phyloP scores from a whole-genome alignment of 2,329 filamentous ascomycete genomes.

The Penicillium sp. region DNA sequence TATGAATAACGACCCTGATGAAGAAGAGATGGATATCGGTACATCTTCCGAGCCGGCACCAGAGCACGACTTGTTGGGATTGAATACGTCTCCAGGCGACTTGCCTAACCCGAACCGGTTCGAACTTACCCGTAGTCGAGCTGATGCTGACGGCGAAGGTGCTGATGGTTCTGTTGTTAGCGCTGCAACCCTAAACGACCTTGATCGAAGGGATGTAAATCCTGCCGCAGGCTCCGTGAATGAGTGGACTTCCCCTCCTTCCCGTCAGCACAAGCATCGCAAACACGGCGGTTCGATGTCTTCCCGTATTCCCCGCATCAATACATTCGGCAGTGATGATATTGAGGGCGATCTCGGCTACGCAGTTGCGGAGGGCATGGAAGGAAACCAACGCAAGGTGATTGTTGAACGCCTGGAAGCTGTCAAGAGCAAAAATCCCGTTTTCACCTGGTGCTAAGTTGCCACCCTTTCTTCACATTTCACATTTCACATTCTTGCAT shows the following conservation, averaged over 20 bases:
- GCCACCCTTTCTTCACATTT: constrained; percentile 7
- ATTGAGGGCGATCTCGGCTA: constrained; percentile 91
- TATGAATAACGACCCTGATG: constrained; percentile 51
- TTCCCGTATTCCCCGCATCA: constrained; percentile 32
- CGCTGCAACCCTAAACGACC: constrained; percentile 34
- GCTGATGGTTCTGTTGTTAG: constrained; percentile 33
- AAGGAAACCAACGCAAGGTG: constrained; percentile 84
- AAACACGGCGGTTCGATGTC: constrained; percentile 42
- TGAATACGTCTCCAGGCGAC: constrained; percentile 54
- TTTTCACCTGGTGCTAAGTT: constrained; percentile 90
- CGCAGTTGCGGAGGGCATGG: constrained; percentile 88
- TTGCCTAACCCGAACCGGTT: constrained; percentile 74
- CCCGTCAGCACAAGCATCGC: constrained; percentile 33
- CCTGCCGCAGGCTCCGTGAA: constrained; percentile 36
- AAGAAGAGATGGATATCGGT: constrained; percentile 92
- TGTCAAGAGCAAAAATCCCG: constrained; percentile 90
- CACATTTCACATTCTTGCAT: constrained; percentile 15
- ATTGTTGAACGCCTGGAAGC: constrained; percentile 95
- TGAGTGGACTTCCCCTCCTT: constrained; percentile 37
- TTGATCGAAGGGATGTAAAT: constrained; percentile 32
- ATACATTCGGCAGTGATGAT: constrained; percentile 64
- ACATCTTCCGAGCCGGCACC: constrained; percentile 54
- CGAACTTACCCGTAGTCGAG: constrained; percentile 54
- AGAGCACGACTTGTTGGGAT: constrained; percentile 65
- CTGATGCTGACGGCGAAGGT: constrained; percentile 34